Evolutionary conservation across 257 asterid genomes (phyloP).

Genomic region (Petunia secreta): DNA sequence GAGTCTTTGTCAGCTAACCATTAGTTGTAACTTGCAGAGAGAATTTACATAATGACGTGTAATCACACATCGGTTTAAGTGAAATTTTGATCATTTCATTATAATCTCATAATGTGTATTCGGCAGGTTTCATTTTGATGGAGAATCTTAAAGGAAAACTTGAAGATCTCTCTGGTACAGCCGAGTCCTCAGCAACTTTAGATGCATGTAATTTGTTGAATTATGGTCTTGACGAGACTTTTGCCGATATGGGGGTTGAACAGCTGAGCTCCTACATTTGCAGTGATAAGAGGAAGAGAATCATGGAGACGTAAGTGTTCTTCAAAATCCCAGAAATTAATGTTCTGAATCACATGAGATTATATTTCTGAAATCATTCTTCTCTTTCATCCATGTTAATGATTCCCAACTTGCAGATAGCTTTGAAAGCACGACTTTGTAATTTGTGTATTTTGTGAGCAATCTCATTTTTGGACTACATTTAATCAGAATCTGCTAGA

Average conservation of each 20-base stretch:
- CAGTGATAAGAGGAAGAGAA: slow-evolving; percentile 50
- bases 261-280: slow-evolving; percentile 53
- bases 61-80: neutral
- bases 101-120: slow-evolving; percentile 17
- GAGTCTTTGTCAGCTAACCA: neutral
- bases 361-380: neutral
- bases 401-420: neutral
- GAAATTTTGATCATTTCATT: slow-evolving; percentile 8
- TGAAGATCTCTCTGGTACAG: slow-evolving; percentile 35
- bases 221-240: slow-evolving; percentile 39
- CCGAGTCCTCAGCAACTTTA: slow-evolving; percentile 22
- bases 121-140: slow-evolving; percentile 51
- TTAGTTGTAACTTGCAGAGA: neutral
- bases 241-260: slow-evolving; percentile 45
- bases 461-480: neutral
- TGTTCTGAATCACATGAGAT: neutral
- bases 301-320: slow-evolving; percentile 52
- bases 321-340: neutral
- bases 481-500: neutral
- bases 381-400: neutral
- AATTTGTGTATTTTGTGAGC: neutral
- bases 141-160: slow-evolving; percentile 52
- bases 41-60: neutral
- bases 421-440: neutral
- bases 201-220: slow-evolving; percentile 43